Evolutionary conservation across 192 early-diverging fungal species (phyloP).

Genomic region (Backusella morwellensis): DNA sequence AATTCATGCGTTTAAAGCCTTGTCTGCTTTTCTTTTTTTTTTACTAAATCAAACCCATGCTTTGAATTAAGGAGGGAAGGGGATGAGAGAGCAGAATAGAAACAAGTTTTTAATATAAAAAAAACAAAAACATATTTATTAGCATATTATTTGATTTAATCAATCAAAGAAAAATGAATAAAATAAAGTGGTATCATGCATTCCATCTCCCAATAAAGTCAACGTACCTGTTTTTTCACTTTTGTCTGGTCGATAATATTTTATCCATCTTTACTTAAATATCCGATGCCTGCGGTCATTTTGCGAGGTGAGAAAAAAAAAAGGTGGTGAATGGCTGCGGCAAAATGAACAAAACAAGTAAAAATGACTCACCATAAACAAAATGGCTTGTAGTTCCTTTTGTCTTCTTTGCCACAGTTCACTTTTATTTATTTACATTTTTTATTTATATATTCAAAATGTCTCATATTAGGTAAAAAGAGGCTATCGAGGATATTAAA

Average conservation of each 20-base stretch:
- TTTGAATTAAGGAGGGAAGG: background rate
- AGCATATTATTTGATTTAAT: background rate
- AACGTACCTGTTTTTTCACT: background rate
- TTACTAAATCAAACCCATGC: background rate
- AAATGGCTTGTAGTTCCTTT: background rate
- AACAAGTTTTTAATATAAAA: background rate
- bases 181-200: background rate
- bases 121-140: background rate
- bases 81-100: background rate
- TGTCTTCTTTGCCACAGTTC: background rate
- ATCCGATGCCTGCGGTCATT: background rate
- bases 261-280: background rate
- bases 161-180: background rate
- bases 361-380: background rate
- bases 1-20: background rate
- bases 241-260: background rate
- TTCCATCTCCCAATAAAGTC: background rate
- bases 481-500: background rate
- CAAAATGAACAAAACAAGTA: background rate
- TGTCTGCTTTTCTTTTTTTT: background rate
- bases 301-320: background rate
- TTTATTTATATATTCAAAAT: background rate
- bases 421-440: no score
- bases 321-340: background rate
- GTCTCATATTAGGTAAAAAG: background rate